Base-by-base conservation (phyloP, 345 rosid species). In the Gossypium turneri region DNA sequence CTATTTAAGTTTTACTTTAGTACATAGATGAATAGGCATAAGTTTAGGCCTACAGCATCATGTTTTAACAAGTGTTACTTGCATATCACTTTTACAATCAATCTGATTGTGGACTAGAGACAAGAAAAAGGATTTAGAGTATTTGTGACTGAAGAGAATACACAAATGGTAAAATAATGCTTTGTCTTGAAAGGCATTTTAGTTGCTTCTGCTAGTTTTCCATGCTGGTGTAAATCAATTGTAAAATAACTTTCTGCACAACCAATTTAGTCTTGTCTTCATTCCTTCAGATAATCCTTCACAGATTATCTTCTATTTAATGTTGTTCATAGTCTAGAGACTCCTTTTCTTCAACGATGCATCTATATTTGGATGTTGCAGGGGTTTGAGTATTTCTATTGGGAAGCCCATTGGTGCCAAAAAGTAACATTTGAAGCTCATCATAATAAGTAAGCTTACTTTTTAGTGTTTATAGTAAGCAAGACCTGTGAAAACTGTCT, bases 361-460 rank as follows among this genome's bases (percentile, higher is more conserved):
- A 84, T 86, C 83, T 87, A 76, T 86, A 85, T 90, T 85, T 90
- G 90, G 75, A 81, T 86, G 87, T 91, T 83, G 90, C 90, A 85
- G 92, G 96, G 73, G 73, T 66, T 80, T 56, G 81, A 81, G 55
- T 81, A 76, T 38, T 64, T 64, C 68, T 38, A 1, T 89, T 86
- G 85, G 79, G 84, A 79, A 82, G 86, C 84, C 79, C 81, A 86
- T 84, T 73, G 88, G 78, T 79, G 86, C 80, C 34, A 76, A 82
- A 85, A 88, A 83, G 83, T 87, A 85, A 83, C 86, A 77, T 83
- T 76, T 78, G 84, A 84, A 86, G 87, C 88, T 82, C 81, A 78
- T 83, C 82, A 79, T 77, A 41, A 78, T 83, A 82, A 73, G 90
- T 84, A 87, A 87, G 87, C 86, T 70, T 81, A 74, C 62, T 72